These are phyloP conservation scores for Apiospora arundinis DNA, from an alignment of 2,329 filamentous ascomycete species.

Conservation along the genomic window DNA sequence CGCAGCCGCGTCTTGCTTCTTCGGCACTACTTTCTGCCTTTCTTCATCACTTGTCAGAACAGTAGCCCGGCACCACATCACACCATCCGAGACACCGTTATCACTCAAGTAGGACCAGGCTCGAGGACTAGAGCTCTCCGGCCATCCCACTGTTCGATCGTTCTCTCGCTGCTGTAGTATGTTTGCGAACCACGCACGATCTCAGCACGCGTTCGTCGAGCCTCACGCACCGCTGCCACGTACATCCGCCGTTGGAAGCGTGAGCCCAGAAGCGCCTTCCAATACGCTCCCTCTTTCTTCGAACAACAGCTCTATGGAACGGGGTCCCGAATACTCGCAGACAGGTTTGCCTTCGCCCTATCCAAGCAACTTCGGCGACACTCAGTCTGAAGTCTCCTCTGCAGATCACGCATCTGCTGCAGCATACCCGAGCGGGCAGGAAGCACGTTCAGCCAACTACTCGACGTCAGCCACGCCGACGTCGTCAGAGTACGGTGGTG, in stretches of 20 bases:
- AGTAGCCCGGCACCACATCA: constrained; percentile 31
- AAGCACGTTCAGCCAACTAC: constrained; percentile 75
- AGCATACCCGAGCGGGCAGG: constrained; percentile 84
- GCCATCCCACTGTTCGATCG: constrained; percentile 34
- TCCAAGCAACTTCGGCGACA: constrained; percentile 68
- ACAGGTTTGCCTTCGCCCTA: constrained; percentile 84
- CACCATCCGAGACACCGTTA: constrained; percentile 36
- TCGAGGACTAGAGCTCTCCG: constrained; percentile 42
- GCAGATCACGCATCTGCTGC: constrained; percentile 95
- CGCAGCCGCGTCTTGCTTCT: constrained; percentile 41
- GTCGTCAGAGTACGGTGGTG: constrained; percentile 72
- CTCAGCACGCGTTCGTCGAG: constrained; percentile 38
- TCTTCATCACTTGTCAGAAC: constrained; percentile 37
- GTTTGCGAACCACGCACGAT: constrained; percentile 36
- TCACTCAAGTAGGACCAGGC: constrained; percentile 41
- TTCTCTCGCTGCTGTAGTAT: constrained; percentile 40
- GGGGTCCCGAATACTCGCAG: constrained; percentile 80
- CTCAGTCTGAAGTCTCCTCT: constrained; percentile 83
- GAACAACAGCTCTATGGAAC: constrained; percentile 55
- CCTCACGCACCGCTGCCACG: constrained; percentile 39
- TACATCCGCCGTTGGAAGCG: constrained; percentile 37
- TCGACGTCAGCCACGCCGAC: constrained; percentile 82
- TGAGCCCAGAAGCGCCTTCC: constrained; percentile 37
- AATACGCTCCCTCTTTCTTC: constrained; percentile 28
- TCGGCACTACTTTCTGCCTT: constrained; percentile 42